Percentiles rank a stretch among this genome's conserved stretches.
phyloP scores from a whole-genome alignment of 257 asterid species.

The Scutellaria galericulata region DNA sequence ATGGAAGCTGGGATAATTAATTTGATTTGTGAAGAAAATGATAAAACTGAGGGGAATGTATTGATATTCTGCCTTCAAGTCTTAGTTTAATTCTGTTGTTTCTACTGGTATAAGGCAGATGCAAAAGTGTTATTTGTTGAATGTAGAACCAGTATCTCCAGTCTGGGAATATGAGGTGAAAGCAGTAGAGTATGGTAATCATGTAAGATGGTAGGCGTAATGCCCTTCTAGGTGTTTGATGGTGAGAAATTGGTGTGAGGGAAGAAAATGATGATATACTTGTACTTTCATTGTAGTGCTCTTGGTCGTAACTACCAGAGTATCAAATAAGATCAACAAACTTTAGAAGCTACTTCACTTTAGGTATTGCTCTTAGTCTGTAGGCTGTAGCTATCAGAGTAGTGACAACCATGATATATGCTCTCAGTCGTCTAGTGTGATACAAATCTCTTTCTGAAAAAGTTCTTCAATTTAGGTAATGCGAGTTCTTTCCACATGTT shows the following conservation, averaged over 20 bases:
- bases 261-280: neutral
- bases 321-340: no score
- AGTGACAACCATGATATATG: neutral
- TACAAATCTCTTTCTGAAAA: neutral
- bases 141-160: neutral
- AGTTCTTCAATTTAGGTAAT: neutral
- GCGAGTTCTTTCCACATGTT: neutral
- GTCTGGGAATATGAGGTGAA: neutral
- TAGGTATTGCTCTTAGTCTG: neutral
- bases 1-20: neutral
- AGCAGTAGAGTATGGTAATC: neutral
- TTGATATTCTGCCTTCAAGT: neutral
- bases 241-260: neutral
- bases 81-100: neutral
- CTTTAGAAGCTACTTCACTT: neutral
- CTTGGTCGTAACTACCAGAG: no score
- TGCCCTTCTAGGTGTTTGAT: neutral
- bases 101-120: neutral
- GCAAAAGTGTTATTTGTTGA: neutral
- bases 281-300: constrained; percentile 2
- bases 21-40: neutral
- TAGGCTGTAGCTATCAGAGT: no score
- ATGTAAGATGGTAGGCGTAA: constrained; percentile 14
- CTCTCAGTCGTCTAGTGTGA: neutral
- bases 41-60: neutral